These are phyloP conservation scores for Rhizophagus clarus DNA, from an alignment of 192 early-diverging fungal genomes.

Conservation along the genomic window DNA sequence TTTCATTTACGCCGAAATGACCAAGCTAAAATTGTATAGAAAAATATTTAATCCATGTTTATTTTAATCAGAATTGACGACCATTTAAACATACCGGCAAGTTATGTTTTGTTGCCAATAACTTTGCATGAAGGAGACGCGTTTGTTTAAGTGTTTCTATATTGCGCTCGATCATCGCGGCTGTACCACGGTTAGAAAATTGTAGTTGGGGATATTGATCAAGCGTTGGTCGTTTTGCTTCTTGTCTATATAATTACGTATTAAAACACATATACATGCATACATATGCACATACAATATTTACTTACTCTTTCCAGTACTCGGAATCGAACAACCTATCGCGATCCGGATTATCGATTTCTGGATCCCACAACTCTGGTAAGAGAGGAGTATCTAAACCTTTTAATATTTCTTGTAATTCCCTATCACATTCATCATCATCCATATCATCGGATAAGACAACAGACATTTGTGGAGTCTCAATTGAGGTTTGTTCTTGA, in stretches of 20 bases:
- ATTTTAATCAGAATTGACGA: neutral
- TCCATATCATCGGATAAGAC: conserved; percentile 51
- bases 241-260: conserved; percentile 19
- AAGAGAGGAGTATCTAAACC: conserved; percentile 45
- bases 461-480: conserved; percentile 50
- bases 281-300: neutral
- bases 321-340: conserved; percentile 14
- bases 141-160: conserved; percentile 46
- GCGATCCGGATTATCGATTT: conserved; percentile 17
- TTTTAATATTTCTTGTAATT: conserved; percentile 39
- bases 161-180: conserved; percentile 46
- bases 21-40: neutral
- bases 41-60: neutral
- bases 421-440: conserved; percentile 40
- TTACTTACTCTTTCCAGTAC: conserved; percentile 9
- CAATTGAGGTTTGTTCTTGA: conserved; percentile 44
- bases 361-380: conserved; percentile 27
- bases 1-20: conserved; percentile 10
- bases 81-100: conserved; percentile 4
- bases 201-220: conserved; percentile 44
- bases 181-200: conserved; percentile 42
- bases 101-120: conserved; percentile 18
- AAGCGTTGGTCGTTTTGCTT: conserved; percentile 39
- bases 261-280: conserved; percentile 1
- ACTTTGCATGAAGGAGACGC: conserved; percentile 49